Evolutionary conservation across 257 asterid species (phyloP), one percentile per base, ranked within the genome.

Genomic region (Nicotiana attenuata): DNA sequence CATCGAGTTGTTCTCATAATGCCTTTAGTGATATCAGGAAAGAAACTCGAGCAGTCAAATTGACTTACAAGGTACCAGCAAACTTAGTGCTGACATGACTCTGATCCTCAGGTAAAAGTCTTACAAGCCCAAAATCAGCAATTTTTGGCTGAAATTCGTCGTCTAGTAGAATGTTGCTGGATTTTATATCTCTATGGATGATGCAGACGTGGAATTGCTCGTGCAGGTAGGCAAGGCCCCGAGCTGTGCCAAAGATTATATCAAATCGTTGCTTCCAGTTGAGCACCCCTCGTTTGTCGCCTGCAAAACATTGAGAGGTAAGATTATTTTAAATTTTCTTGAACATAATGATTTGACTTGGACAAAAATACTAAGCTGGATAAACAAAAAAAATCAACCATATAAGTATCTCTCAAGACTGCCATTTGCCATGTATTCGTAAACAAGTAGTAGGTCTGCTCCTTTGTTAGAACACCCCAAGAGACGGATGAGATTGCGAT

Each of bases 31-130:
- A 47, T 73, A 47, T 47, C 61, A 24, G 16, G 31, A 19, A 76
- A 53, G 20, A 65, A 47, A 65, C 28, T 65, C 2, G 4, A 15
- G 47, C 8, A 11, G 52, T 76, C 50, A 41, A 9, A 41, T 22
- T 67, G 57, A 84, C 97, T 85, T 87, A 93, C 98, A 94, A 82
- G 80, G 98, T 93, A 61, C 97, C 97, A 2, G 97, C 97, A 89
- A 94, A 94, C 86, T 87, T 93, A 55, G 97, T 94, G 88, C 96
- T 94, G 76, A 94, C 87, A 81, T 94, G 97, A 52, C 90, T 91
- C 88, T 85, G 90, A 82, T 92, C 90, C 86, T 88, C 96, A 0
- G 98, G 98, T 14, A 93, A 80, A 80, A 93, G 96, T 85, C 92
- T 92, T 11, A 90, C 97, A 86, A 94, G 55, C 5, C 98, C 98